A percentile compares a stretch with the other conserved stretches of the same genome.
Evolutionary conservation across 2,329 filamentous ascomycete genomes (phyloP).

Genomic region (Pestalotiopsis sp.): DNA sequence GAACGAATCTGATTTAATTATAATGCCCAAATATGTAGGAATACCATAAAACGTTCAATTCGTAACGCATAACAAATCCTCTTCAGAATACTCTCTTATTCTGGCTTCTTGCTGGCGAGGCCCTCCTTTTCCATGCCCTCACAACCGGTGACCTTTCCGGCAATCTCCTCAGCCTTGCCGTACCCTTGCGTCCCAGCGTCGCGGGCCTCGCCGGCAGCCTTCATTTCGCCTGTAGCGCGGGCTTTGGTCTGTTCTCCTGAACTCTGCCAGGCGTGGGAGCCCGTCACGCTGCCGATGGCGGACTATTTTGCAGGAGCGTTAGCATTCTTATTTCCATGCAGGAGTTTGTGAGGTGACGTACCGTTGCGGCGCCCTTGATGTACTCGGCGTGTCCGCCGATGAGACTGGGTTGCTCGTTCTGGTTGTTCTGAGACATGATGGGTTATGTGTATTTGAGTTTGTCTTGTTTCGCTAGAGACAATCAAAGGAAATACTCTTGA

Average conservation of each 20-base stretch:
- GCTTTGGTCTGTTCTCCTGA: constrained; percentile 68
- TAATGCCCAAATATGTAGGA: neutral
- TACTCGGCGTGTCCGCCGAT: constrained; percentile 68
- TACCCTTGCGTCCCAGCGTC: constrained; percentile 57
- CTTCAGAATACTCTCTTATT: constrained; percentile 14
- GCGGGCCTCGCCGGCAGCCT: constrained; percentile 58
- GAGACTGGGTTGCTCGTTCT: constrained; percentile 57
- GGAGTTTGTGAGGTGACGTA: constrained; percentile 28
- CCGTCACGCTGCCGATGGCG: constrained; percentile 63
- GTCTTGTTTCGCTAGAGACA: neutral
- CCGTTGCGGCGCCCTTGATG: constrained; percentile 69
- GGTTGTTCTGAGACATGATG: constrained; percentile 33
- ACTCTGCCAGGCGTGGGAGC: constrained; percentile 63
- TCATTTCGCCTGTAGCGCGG: constrained; percentile 64
- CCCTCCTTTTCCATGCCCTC: constrained; percentile 72
- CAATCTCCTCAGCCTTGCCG: constrained; percentile 66
- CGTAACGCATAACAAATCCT: neutral
- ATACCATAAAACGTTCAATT: neutral
- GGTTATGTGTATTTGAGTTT: constrained; percentile 17
- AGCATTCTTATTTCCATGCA: neutral
- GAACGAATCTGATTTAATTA: neutral
- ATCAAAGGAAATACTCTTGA: neutral
- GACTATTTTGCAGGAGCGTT: constrained; percentile 40
- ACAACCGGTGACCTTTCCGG: constrained; percentile 66
- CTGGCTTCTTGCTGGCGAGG: constrained; percentile 45